Base-by-base conservation (phyloP, 345 rosid species). In the Eucalyptus cladocalyx region DNA sequence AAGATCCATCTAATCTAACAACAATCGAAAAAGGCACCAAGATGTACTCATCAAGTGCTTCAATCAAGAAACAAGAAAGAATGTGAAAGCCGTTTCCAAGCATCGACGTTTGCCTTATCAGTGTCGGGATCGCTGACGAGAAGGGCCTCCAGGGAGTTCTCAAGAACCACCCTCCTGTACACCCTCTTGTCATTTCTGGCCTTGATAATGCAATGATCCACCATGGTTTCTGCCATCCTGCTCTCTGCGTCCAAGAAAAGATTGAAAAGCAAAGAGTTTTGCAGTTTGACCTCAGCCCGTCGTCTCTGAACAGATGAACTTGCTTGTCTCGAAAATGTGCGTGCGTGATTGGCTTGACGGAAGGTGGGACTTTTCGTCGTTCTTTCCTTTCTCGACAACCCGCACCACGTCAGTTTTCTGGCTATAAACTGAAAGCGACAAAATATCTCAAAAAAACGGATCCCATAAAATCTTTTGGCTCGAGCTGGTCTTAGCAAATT, bases 61-160 rank as follows among this genome's bases (percentile, higher is more conserved):
- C 30, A 40, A 76, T 76, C 47, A 37, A 76, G 85, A 76, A 76
- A 21, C 85, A 42, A 76, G 47, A 76, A 37, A 76, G 47, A 76
- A 76, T 11, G 47, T 2, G 85, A 76, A 40, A 49, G 47, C 69
- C 12, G 32, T 14, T 42, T 54, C 32, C 32, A 76, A 30, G 62
- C 45, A 49, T 65, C 42, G 88, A 86, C 23, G 4, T 11, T 76
- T 76, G 85, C 99, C 97, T 97, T 97, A 87, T 97, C 99, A 56
- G 98, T 95, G 28, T 96, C 99, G 34, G 97, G 97, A 91, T 97
- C 99, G 94, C 97, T 94, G 89, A 97, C 92, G 93, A 97, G 94
- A 87, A 97, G 93, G 58, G 94, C 98, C 88, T 96, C 93, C 67
- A 97, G 97, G 18, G 95, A 94, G 92, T 97, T 97, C 43, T 72